phyloP scores from a whole-genome alignment of 225 moss, liverwort and hornwort genomes.

The Ulota crispa region DNA sequence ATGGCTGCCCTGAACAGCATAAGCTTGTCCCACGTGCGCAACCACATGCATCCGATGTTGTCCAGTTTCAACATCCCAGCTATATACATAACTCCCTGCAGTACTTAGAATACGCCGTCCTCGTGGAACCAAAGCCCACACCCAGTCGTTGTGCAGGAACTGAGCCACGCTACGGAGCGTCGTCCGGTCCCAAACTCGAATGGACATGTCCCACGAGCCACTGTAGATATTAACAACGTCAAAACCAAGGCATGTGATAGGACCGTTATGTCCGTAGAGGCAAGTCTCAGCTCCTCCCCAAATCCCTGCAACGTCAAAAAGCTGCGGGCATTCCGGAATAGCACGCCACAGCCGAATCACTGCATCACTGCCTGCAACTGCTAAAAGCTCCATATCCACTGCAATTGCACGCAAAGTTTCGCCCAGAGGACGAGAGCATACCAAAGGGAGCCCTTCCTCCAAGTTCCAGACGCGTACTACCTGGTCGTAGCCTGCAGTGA shows the following conservation, averaged over 20 bases:
- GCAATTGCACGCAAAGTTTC: slow-evolving; percentile 88
- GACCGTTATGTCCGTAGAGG: slow-evolving; percentile 78
- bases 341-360: slow-evolving; percentile 76
- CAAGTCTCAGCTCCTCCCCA: slow-evolving; percentile 52
- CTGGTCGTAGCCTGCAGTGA: slow-evolving; percentile 85
- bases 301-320: slow-evolving; percentile 74
- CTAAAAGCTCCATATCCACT: slow-evolving; percentile 74
- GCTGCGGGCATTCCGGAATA: slow-evolving; percentile 62
- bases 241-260: slow-evolving; percentile 81
- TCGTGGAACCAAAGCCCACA: slow-evolving; percentile 82
- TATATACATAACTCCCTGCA: slow-evolving; percentile 85
- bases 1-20: slow-evolving; percentile 84
- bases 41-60: slow-evolving; percentile 65
- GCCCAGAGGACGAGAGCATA: slow-evolving; percentile 73
- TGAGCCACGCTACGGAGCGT: slow-evolving; percentile 47
- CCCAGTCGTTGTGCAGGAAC: slow-evolving; percentile 88
- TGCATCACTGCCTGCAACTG: slow-evolving; percentile 67
- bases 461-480: slow-evolving; percentile 92
- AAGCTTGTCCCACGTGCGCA: slow-evolving; percentile 80
- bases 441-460: slow-evolving; percentile 81
- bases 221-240: slow-evolving; percentile 71
- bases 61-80: slow-evolving; percentile 86
- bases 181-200: slow-evolving; percentile 73
- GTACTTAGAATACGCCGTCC: slow-evolving; percentile 79
- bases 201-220: slow-evolving; percentile 97